A percentile compares a stretch with the other conserved stretches of the same genome.
Conservation (phyloP, 441 rosid genomes). For the Populus hybrid region DNA sequence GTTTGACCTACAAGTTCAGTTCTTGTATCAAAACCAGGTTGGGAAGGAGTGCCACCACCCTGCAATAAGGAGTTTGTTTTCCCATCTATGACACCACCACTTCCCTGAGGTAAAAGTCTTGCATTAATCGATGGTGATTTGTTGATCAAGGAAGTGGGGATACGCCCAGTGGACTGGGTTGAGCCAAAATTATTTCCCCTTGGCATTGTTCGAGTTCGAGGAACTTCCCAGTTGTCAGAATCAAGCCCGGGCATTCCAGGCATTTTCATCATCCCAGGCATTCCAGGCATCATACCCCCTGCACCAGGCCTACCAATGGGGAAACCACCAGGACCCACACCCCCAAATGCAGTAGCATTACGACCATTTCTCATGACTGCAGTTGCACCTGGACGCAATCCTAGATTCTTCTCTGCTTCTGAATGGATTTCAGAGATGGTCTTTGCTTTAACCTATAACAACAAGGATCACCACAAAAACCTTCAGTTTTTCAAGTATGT, state of each 20-base stretch:
- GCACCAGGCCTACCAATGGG: slow-evolving; percentile 58
- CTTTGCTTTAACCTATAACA: slow-evolving; percentile 63
- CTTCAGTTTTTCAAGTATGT: background rate
- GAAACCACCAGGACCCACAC: slow-evolving; percentile 41
- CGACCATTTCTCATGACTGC: slow-evolving; percentile 60
- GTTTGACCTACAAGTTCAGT: slow-evolving; percentile 35
- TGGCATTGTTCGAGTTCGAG: background rate
- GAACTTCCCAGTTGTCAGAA: slow-evolving; percentile 54
- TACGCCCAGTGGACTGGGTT: slow-evolving; percentile 37
- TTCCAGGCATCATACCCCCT: slow-evolving; percentile 62
- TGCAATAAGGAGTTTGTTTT: slow-evolving; percentile 56
- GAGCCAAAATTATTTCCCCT: background rate
- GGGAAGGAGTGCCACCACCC: slow-evolving; percentile 35
- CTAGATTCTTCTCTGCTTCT: slow-evolving; percentile 73
- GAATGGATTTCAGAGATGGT: slow-evolving; percentile 74
- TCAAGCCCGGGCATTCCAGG: slow-evolving; percentile 71
- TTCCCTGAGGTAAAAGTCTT: slow-evolving; percentile 60
- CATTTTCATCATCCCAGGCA: slow-evolving; percentile 78
- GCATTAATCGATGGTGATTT: slow-evolving; percentile 53
- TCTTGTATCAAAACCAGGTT: slow-evolving; percentile 19
- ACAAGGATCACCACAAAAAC: background rate
- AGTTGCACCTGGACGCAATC: slow-evolving; percentile 78
- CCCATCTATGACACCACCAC: slow-evolving; percentile 45
- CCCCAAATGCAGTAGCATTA: slow-evolving; percentile 15
- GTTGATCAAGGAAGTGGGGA: slow-evolving; percentile 31